Evolutionary conservation across 768 basidiomycete species (phyloP).

Genomic region (Lactarius sp.): DNA sequence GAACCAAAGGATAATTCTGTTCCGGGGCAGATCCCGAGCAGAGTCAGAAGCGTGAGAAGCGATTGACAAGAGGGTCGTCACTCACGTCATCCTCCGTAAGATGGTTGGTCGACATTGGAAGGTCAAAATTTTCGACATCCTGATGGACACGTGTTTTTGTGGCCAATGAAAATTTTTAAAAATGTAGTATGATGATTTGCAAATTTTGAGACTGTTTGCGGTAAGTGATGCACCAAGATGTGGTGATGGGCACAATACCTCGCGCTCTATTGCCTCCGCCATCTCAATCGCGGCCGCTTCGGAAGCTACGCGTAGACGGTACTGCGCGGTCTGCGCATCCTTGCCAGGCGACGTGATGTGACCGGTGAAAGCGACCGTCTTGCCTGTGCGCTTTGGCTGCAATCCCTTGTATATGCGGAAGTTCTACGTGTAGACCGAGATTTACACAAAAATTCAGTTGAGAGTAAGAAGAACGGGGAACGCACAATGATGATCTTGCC

Average conservation of each 20-base stretch:
- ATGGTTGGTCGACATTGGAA: too few species aligned
- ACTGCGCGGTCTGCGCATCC: slow-evolving; percentile 48
- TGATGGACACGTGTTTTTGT: too few species aligned
- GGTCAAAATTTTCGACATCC: too few species aligned
- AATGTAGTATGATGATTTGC: too few species aligned
- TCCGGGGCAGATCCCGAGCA: too few species aligned
- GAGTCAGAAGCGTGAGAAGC: too few species aligned
- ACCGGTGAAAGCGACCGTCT: slow-evolving; percentile 60
- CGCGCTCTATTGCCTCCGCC: slow-evolving; percentile 58
- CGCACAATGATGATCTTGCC: slow-evolving; percentile 72
- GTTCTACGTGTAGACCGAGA: slow-evolving; percentile 44
- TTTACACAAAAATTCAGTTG: neutral
- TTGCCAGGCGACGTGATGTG: slow-evolving; percentile 43
- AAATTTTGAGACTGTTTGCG: too few species aligned
- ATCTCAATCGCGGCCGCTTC: slow-evolving; percentile 54
- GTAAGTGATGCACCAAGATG: too few species aligned
- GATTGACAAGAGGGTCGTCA: too few species aligned
- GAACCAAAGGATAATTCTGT: too few species aligned
- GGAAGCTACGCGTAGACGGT: slow-evolving; percentile 55
- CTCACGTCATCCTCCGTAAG: too few species aligned
- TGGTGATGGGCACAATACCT: slow-evolving; percentile 28
- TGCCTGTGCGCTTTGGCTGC: slow-evolving; percentile 48
- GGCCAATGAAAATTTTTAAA: too few species aligned
- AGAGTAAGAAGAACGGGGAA: slow-evolving; percentile 22
- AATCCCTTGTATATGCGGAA: slow-evolving; percentile 62